Evolutionary conservation across 1,139 yeast genomes (phyloP).

Genomic region (Blastobotrys niveus): DNA sequence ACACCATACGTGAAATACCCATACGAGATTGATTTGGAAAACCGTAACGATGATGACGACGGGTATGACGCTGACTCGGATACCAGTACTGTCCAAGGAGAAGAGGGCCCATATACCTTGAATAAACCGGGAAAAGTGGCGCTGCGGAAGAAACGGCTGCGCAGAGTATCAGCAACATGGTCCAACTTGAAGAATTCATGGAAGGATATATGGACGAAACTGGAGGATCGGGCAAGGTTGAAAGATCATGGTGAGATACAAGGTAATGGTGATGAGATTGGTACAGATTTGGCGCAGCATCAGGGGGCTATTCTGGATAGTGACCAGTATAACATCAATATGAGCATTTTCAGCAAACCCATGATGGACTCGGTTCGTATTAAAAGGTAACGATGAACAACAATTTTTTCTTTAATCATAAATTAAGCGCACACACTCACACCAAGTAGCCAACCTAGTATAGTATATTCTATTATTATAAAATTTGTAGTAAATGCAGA

Average conservation of each 20-base stretch:
- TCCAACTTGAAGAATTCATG: slow-evolving; percentile 1
- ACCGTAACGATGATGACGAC: background rate
- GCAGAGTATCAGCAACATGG: slow-evolving; percentile 3
- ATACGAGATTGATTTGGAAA: background rate
- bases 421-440: too few species aligned
- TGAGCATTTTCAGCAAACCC: slow-evolving; percentile 1
- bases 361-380: background rate
- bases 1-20: background rate
- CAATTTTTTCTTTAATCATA: too few species aligned
- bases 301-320: background rate
- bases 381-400: background rate
- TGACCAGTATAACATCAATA: background rate
- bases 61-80: background rate
- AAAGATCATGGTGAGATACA: background rate
- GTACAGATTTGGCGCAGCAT: background rate
- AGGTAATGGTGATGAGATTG: background rate
- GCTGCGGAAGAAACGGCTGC: too few species aligned
- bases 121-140: background rate
- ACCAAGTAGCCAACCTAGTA: too few species aligned
- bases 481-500: too few species aligned
- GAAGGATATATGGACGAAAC: too few species aligned
- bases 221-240: too few species aligned
- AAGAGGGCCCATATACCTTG: background rate
- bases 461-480: too few species aligned
- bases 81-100: too few species aligned